Evolutionary conservation across 352 stramenopile species (phyloP), one percentile per base, ranked within the genome.

Genomic region (Phytopythium chamaehyphon): DNA sequence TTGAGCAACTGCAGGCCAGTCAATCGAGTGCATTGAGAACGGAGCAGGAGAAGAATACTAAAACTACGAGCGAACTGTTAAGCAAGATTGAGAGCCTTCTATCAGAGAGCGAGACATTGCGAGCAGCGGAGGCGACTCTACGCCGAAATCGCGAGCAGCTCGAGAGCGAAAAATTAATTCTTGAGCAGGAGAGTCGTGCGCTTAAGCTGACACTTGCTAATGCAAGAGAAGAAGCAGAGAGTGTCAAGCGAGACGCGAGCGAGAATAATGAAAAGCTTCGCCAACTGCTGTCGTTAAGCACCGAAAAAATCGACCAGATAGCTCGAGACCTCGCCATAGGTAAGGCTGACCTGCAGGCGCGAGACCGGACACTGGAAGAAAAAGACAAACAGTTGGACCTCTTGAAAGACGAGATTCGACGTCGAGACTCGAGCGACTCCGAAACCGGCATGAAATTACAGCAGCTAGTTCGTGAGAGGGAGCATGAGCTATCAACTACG

Each of bases 1-100:
- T 46, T 63, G 28, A 54, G 47, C 40, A 57, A 16, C 12, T 62
- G 4, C 19, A 39, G 19, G 57, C 40, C 6, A 49, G 33, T 19
- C 51, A 51, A 22, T n/a, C 45, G 16, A 43, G 21, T 21, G 33
- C 19, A 1, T 19, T 51, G 24, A 8, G 39, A 21, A 7, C 23
- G 0, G 52, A 58, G 12, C 61, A 73, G 36, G 47, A 62, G n/a
- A 43, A 44, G 3, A 66, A 80, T 7, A 68, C 86, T 38, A 44
- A 63, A 45, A 78, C 66, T 43, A 86, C 79, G 51, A 57, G 76
- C 53, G 64, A 83, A 24, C 54, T 86, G 6, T 62, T 86, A 48
- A 57, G 65, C 36, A 83, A 88, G 46, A 88, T 88, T 37, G 78
- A 92, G 63, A 59, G 52, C 3, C 45, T 92, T 48, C 42, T 88